Evolutionary conservation across 495 filamentous ascomycete genomes (phyloP), one percentile per base, ranked within the genome.

Genomic region (Neurospora sp.): DNA sequence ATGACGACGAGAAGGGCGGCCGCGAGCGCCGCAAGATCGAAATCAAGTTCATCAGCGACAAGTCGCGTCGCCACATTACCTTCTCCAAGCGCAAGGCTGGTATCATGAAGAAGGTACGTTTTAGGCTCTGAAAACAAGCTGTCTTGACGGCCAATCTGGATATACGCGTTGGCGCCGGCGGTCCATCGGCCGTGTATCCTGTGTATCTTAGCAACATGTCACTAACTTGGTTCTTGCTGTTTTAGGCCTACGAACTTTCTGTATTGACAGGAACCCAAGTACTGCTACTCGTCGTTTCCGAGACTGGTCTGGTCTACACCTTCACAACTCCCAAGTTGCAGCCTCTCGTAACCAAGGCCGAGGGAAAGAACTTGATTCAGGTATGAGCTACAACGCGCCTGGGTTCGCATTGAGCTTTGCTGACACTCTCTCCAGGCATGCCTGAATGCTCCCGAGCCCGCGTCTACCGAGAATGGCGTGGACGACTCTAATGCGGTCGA

Each of bases 21-120:
- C 96, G 96, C 86, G 96, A 99, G 89, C 91, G 96, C 79, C 89
- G 96, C 82, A 99, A 99, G 90, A 99, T 99, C 78, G 96, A 99
- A 85, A 99, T 99, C 86, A 99, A 99, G 88, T 99, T 99, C 85
- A 99, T 99, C 81, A 94, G 94, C 83, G 96, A 99, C 85, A 99
- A 99, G 88, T 98, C 96, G 85, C 94, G 96, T 86, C 92, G 96
- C 72, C 96, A 99, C 87, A 99, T 99, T 82, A 99, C 96, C 75
- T 99, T 99, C 84, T 98, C 96, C 75, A 99, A 99, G 91, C 94
- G 96, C 82, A 99, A 99, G 88, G 96, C 96, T 73, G 96, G 96
- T 79, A 99, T 99, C 85, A 99, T 99, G 96, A 99, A 99, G 89
- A 99, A 99, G 94, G 96, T 98, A 82, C 74, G 89, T 87, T 70